Evolutionary conservation across 371 early-diverging fungal genomes (phyloP).

Genomic region (Batrachochytrium dendrobatidis): DNA sequence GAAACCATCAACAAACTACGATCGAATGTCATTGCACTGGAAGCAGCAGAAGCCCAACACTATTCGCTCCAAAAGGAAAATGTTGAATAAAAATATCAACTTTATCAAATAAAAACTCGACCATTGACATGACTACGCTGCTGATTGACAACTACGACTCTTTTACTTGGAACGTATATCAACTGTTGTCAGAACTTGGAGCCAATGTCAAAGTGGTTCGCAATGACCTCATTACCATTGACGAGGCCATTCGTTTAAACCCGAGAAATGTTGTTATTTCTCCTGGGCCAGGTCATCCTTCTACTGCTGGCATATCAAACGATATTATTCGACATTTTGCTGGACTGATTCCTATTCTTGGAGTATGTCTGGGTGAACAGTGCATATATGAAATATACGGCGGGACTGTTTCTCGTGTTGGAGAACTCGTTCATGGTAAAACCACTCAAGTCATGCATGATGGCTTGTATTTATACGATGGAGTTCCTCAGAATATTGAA

Average conservation of each 20-base stretch:
- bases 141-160: conserved; percentile 97
- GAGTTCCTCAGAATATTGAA: conserved; percentile 71
- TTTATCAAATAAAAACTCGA: conserved; percentile 1
- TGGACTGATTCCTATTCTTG: conserved; percentile 92
- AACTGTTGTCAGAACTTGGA: conserved; percentile 81
- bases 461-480: conserved; percentile 75
- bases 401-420: conserved; percentile 81
- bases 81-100: conserved; percentile 3
- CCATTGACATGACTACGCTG: conserved; percentile 56
- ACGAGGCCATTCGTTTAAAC: conserved; percentile 64
- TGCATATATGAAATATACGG: conserved; percentile 93
- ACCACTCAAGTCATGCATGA: conserved; percentile 82
- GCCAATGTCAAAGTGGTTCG: conserved; percentile 86
- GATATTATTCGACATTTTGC: conserved; percentile 76
- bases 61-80: conserved; percentile 11
- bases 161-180: conserved; percentile 96
- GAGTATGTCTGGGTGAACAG: conserved; percentile 94
- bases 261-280: conserved; percentile 92
- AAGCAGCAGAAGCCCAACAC: conserved; percentile 59
- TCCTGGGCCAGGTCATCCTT: conserved; percentile 92
- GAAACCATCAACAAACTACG: conserved; percentile 93
- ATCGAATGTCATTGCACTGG: conserved; percentile 80
- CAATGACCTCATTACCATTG: conserved; percentile 86
- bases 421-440: conserved; percentile 94
- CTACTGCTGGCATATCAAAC: conserved; percentile 83